Evolutionary conservation across 176 grass and related monocot genomes (phyloP).

Genomic region (Hordeum marinum): DNA sequence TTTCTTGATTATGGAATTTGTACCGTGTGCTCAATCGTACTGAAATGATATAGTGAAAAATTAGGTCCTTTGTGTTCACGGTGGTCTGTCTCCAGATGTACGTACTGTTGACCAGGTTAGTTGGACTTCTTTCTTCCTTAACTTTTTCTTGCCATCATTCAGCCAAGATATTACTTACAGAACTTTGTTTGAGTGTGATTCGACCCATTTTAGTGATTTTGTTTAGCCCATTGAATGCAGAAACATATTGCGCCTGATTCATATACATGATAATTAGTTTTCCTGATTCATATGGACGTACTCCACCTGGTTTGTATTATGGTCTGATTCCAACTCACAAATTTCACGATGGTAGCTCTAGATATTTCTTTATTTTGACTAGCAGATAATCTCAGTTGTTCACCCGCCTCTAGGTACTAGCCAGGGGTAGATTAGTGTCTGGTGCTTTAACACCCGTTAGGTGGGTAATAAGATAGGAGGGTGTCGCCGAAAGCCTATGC

Average conservation of each 20-base stretch:
- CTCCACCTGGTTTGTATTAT: neutral
- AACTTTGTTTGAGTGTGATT: neutral
- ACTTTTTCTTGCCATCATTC: neutral
- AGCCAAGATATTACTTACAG: neutral
- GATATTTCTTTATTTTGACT: neutral
- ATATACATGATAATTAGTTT: neutral
- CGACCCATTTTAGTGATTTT: neutral
- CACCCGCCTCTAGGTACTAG: neutral
- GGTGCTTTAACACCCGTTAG: neutral
- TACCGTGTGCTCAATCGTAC: constrained; percentile 7
- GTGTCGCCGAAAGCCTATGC: neutral
- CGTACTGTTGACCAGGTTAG: constrained; percentile 91
- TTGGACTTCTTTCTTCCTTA: neutral
- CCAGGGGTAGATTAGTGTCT: neutral
- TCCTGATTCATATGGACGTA: neutral
- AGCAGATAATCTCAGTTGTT: neutral
- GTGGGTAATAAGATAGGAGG: no score
- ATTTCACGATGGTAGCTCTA: neutral
- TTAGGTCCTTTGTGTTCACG: constrained; percentile 98
- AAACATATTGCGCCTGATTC: neutral
- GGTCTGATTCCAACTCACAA: neutral
- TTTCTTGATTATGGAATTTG: neutral
- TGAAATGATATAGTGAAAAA: constrained; percentile 32
- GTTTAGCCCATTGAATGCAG: neutral
- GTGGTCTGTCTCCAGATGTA: constrained; percentile 92